phyloP scores from a whole-genome alignment of 163 green algal genomes.

The Scenedesmus sp. region DNA sequence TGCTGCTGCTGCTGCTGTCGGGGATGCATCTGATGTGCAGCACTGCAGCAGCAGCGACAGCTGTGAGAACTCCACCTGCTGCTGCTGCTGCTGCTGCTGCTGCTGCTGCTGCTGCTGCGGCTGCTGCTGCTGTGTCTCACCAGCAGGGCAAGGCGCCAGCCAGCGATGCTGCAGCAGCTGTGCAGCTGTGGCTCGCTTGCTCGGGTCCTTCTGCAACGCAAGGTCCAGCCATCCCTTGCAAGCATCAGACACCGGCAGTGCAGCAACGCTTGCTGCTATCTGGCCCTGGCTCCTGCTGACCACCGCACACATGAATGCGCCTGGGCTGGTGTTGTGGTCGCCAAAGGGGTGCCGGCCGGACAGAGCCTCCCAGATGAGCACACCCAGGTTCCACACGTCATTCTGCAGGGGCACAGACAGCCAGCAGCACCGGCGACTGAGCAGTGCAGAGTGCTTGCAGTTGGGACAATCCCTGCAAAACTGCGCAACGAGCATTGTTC shows the following conservation, averaged over 20 bases:
- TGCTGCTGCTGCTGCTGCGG: background rate
- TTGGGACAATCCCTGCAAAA: background rate
- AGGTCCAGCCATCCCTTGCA: constrained; percentile 21
- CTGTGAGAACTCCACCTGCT: background rate
- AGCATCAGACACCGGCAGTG: background rate
- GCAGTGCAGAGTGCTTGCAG: too few species aligned
- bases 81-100: background rate
- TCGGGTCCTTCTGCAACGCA: constrained; percentile 19
- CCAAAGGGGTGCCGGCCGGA: constrained; percentile 67
- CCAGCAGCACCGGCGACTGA: background rate
- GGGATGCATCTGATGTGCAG: background rate
- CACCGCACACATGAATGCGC: constrained; percentile 63
- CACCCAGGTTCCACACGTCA: constrained; percentile 70
- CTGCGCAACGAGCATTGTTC: too few species aligned
- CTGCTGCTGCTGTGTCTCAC: constrained; percentile 2
- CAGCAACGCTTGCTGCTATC: background rate
- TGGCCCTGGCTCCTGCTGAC: background rate
- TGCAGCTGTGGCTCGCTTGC: constrained; percentile 2
- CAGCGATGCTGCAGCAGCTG: constrained; percentile 44
- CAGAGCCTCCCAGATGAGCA: constrained; percentile 66
- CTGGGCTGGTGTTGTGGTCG: constrained; percentile 26
- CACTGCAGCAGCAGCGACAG: background rate
- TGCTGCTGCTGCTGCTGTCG: background rate
- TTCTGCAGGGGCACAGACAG: constrained; percentile 52
- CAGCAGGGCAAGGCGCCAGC: background rate